Evolutionary conservation across 1,284 basidiomycete species (phyloP), one percentile per base, ranked within the genome.

Genomic region (Puccinia coronata): DNA sequence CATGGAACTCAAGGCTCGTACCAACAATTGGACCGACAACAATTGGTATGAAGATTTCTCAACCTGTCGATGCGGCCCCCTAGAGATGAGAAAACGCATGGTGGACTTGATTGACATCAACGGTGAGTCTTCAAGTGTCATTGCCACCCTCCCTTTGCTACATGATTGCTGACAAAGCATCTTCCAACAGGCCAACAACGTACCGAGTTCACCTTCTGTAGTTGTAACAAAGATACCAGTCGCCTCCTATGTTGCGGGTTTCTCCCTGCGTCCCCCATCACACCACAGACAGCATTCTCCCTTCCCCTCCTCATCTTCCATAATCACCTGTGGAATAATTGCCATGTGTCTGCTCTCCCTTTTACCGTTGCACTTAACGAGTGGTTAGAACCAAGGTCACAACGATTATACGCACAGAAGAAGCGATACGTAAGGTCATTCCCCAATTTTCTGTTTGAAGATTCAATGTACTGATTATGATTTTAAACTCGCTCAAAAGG

Each of bases 251-350:
- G 18, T 5, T 2, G 31, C 25, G 39, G 65, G 8, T 67, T 43
- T 28, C 6, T 67, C 8, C 4, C 65, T 9, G 65, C 39, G 1
- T 67, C 25, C 3, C 65, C 65, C 14, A 1, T 43, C 9, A 2
- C 14, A 14, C 39, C 36, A 11, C 39, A 43, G 65, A 67, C 65
- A 3, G 39, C 25, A 6, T 67, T 67, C 34, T 67, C 65, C 9
- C 23, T 67, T 2, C 65, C 39, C 1, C 25, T 67, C 2, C 5
- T 67, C 23, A 47, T 43, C 11, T 67, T 67, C 65, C 65, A 67
- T 28, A 67, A 67, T 20, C 39, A 41, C 14, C 23, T 67, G n/a
- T 67, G 65, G 65, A 43, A 67, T n/a, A 36, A 65, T 23, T 65
- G 61, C 39, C 61, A 65, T 39, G 34, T 65, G 9, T 31, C 14